Conservation (phyloP, 2,329 filamentous ascomycete genomes). For the Phaeosphaeriaceae sp. region DNA sequence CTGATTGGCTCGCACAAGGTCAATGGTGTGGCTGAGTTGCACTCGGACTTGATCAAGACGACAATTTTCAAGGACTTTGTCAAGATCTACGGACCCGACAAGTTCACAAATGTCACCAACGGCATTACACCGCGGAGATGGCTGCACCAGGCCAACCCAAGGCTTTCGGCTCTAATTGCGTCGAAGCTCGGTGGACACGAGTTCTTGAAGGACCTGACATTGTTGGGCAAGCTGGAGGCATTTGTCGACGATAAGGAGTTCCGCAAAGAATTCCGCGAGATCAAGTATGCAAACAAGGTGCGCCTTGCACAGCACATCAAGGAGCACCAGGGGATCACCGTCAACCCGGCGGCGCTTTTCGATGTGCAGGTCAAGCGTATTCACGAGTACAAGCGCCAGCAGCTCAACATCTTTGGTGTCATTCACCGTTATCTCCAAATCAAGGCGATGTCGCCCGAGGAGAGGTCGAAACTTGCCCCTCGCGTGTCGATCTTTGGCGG, state of each 20-base stretch:
- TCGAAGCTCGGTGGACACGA: slow-evolving; percentile 83
- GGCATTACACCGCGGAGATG: slow-evolving; percentile 95
- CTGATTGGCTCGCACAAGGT: slow-evolving; percentile 99
- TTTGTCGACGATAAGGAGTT: slow-evolving; percentile 86
- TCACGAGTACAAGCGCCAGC: slow-evolving; percentile 98
- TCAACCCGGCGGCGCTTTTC: slow-evolving; percentile 89
- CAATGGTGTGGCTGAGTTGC: slow-evolving; percentile 96
- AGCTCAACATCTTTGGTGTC: slow-evolving; percentile 98
- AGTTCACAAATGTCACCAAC: slow-evolving; percentile 98
- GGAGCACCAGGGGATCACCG: slow-evolving; percentile 75
- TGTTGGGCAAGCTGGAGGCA: slow-evolving; percentile 84
- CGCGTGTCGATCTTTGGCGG: slow-evolving; percentile 96
- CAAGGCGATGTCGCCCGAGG: slow-evolving; percentile 82
- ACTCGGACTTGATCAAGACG: slow-evolving; percentile 96
- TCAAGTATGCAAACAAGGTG: slow-evolving; percentile 96
- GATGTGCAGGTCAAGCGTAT: slow-evolving; percentile 99
- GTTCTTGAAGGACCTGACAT: slow-evolving; percentile 89
- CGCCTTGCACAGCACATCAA: slow-evolving; percentile 92
- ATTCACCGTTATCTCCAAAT: slow-evolving; percentile 92
- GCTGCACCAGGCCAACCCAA: slow-evolving; percentile 96
- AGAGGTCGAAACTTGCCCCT: slow-evolving; percentile 84
- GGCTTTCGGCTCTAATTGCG: slow-evolving; percentile 88
- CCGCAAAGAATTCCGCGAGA: slow-evolving; percentile 92
- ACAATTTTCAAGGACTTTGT: slow-evolving; percentile 99
- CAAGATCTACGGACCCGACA: slow-evolving; percentile 90